Base-by-base conservation (phyloP, 2,329 filamentous ascomycete species). In the Cordyceps fumosorosea region DNA sequence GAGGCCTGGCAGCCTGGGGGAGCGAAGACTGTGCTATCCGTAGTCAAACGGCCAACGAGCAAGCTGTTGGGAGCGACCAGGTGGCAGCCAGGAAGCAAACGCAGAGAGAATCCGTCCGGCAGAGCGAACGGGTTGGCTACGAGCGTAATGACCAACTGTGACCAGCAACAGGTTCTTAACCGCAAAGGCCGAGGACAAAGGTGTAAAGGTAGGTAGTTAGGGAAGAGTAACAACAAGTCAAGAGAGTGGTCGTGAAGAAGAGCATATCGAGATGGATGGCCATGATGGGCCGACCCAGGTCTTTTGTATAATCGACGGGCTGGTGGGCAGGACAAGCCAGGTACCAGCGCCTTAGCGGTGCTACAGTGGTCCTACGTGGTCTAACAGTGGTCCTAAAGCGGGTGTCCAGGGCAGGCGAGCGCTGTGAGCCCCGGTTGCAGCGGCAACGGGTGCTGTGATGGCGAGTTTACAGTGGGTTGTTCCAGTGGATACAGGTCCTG, bases 241-340 rank as follows among this genome's bases (percentile, higher is more conserved):
- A 54, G 22, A 26, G 5, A 26, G 58, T 47, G 51, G 50, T 50
- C 58, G 37, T 54, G 20, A 37, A 34, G 48, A 60, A 16, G 56
- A 51, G 40, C 40, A 55, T 60, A 53, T 60, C 50, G 26, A 48
- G 16, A 52, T 60, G 57, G 48, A 53, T 24, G 48, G 37, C 37
- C 48, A 60, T 52, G 48, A 53, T 32, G 58, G 68, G 69, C 71
- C 67, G 60, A 63, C 48, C 61, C 64, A 59, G 59, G 63, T 62
- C 60, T 62, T 62, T 62, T 62, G 60, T 62, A 62, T 51, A 56
- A 53, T 51, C 47, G 37, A 54, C 29, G 37, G 24, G 34, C 37
- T 12, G 48, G 16, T 29, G 52, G 51, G 16, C 37, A 45, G n/a
- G 37, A 26, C 47, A 53, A 29, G 50, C 50, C 11, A 56, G 51